Evolutionary conservation across 1,284 basidiomycete genomes (phyloP).

Genomic region (Moesziomyces globuligerus): DNA sequence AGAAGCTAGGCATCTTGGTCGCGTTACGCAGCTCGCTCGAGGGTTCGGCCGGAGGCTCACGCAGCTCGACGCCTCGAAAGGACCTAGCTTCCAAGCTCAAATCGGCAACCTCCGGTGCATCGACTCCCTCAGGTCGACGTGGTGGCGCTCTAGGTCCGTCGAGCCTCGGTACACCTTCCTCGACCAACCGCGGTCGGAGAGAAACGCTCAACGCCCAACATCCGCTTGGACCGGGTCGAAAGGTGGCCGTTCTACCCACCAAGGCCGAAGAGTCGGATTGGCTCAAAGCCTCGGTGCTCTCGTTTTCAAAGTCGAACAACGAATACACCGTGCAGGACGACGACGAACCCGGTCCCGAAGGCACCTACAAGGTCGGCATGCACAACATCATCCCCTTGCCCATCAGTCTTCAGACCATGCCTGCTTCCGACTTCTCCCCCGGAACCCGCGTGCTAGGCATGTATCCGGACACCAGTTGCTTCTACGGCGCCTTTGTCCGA

Average conservation of each 20-base stretch:
- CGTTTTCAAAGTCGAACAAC: slow-evolving; percentile 36
- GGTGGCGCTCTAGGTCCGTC: slow-evolving; percentile 22
- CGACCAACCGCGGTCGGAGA: slow-evolving; percentile 18
- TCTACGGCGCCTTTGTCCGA: slow-evolving; percentile 64
- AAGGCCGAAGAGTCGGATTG: slow-evolving; percentile 44
- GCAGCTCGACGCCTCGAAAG: slow-evolving; percentile 38
- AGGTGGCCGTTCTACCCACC: slow-evolving; percentile 39
- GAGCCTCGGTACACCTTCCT: slow-evolving; percentile 20
- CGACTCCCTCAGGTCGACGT: slow-evolving; percentile 30
- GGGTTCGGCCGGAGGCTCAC: slow-evolving; percentile 14
- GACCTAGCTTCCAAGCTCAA: slow-evolving; percentile 31
- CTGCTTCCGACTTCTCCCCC: slow-evolving; percentile 52
- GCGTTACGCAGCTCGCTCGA: slow-evolving; percentile 51
- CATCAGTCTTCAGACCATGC: slow-evolving; percentile 54
- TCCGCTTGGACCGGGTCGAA: slow-evolving; percentile 32
- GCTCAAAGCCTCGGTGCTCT: slow-evolving; percentile 45
- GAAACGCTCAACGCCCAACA: slow-evolving; percentile 42
- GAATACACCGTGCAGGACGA: slow-evolving; percentile 47
- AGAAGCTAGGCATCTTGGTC: slow-evolving; percentile 55
- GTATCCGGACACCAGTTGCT: slow-evolving; percentile 67
- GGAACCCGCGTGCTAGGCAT: slow-evolving; percentile 63
- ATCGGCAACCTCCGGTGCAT: slow-evolving; percentile 10
- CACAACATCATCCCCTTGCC: slow-evolving; percentile 62
- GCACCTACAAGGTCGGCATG: slow-evolving; percentile 48
- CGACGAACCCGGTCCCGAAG: slow-evolving; percentile 46